A percentile compares a stretch with the other conserved stretches of the same genome.
phyloP scores from a whole-genome alignment of 2,329 filamentous ascomycete species.

The Zymoseptoria brevis region DNA sequence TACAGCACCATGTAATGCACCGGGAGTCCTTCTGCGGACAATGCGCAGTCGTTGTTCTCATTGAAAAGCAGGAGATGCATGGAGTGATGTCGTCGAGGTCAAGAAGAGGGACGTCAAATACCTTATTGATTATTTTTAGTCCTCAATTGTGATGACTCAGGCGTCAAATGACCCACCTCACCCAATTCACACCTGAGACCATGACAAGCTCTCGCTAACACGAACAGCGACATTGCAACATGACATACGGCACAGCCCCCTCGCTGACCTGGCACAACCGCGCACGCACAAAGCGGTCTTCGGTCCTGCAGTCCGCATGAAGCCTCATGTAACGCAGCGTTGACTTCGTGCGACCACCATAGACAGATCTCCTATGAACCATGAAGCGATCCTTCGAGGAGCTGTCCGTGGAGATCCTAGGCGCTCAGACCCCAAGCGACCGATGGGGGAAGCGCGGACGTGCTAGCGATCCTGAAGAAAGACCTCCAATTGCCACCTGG shows the following conservation, averaged over 20 bases:
- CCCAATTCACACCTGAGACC: not conserved
- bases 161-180: not conserved
- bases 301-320: not conserved
- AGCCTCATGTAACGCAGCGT: not conserved
- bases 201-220: not conserved
- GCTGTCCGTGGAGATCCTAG: conserved; percentile 16
- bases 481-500: conserved; percentile 7
- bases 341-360: not conserved
- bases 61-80: not conserved
- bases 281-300: not conserved
- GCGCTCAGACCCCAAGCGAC: conserved; percentile 18
- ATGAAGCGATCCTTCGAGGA: not conserved
- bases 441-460: conserved; percentile 22
- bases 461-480: conserved; percentile 15
- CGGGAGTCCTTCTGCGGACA: not conserved
- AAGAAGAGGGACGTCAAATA: not conserved
- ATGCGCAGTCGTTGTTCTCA: not conserved
- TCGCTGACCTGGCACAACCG: not conserved
- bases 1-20: not conserved
- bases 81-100: not conserved
- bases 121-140: not conserved
- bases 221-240: not conserved
- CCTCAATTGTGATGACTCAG: not conserved
- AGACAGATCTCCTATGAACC: not conserved
- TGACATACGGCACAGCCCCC: not conserved